Conservation (phyloP, 148 eudicot genomes). For the Polygonum maritimum region DNA sequence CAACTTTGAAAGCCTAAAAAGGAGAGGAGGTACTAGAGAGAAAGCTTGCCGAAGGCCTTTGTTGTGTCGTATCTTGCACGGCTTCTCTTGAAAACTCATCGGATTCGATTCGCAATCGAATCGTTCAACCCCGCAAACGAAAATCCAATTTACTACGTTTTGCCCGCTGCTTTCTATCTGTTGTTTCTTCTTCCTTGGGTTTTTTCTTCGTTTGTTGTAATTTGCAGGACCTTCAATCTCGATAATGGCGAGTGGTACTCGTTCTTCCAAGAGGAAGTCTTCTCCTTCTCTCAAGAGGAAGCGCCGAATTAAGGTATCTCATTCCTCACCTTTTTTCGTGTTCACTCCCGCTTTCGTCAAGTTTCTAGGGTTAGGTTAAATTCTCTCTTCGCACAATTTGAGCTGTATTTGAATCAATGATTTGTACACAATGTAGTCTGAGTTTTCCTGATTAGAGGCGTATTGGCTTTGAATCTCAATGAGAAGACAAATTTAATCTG, state of each 20-base stretch:
- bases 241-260: slow-evolving; percentile 5
- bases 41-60: not conserved
- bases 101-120: not conserved
- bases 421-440: not conserved
- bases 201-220: slow-evolving; percentile 1
- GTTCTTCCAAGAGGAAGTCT: slow-evolving; percentile 13
- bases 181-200: slow-evolving; percentile 5
- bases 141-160: not conserved
- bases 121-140: not conserved
- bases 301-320: slow-evolving; percentile 3
- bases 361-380: slow-evolving; percentile 9
- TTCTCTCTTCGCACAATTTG: not conserved
- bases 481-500: not conserved
- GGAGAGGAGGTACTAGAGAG: not conserved
- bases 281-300: slow-evolving; percentile 11
- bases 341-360: not conserved
- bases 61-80: not conserved
- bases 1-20: not conserved
- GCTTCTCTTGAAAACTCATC: slow-evolving; percentile 4
- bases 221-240: slow-evolving; percentile 11
- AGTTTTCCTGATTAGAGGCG: not conserved
- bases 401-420: not conserved
- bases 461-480: not conserved
- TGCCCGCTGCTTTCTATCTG: not conserved
- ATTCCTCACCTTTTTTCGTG: not conserved